Evolutionary conservation across 2,329 filamentous ascomycete species (phyloP).

Genomic region (Didymella sp.): DNA sequence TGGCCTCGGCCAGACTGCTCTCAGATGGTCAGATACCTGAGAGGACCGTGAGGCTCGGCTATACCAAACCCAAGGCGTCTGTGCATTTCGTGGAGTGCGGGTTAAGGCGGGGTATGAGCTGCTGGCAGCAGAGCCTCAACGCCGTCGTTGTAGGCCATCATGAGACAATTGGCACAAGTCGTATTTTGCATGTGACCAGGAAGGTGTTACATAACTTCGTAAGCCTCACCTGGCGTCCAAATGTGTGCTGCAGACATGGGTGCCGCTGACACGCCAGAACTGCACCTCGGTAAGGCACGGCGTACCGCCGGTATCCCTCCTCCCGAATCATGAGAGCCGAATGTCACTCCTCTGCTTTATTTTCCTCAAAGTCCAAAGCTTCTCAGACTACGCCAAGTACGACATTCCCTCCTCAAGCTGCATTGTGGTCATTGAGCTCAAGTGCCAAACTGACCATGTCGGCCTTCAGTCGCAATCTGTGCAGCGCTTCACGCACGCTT

Average conservation of each 20-base stretch:
- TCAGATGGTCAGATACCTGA: slow-evolving; percentile 1
- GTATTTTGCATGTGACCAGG: neutral
- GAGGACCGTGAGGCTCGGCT: slow-evolving; percentile 13
- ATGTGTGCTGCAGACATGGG: slow-evolving; percentile 5
- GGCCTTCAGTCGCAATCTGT: slow-evolving; percentile 53
- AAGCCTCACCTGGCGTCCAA: slow-evolving; percentile 14
- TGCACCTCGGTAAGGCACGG: slow-evolving; percentile 42
- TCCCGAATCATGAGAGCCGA: slow-evolving; percentile 39
- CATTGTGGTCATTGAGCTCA: slow-evolving; percentile 42
- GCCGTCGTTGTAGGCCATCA: neutral
- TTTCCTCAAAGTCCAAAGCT: slow-evolving; percentile 33
- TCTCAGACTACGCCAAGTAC: slow-evolving; percentile 41
- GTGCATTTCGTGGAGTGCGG: slow-evolving; percentile 18
- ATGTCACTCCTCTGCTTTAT: slow-evolving; percentile 29
- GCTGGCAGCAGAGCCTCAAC: slow-evolving; percentile 7
- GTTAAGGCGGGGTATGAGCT: slow-evolving; percentile 17
- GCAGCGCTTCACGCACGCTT: slow-evolving; percentile 48
- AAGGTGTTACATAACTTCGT: neutral
- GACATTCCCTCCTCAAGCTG: slow-evolving; percentile 42
- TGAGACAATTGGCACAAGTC: no score
- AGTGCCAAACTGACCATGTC: slow-evolving; percentile 51
- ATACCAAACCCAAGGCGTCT: slow-evolving; percentile 4
- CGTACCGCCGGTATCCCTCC: slow-evolving; percentile 28
- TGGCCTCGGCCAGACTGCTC: slow-evolving; percentile 1
- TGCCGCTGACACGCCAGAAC: slow-evolving; percentile 21